Base-by-base conservation (phyloP, 2,329 filamentous ascomycete genomes). In the Monosporascus sp. region DNA sequence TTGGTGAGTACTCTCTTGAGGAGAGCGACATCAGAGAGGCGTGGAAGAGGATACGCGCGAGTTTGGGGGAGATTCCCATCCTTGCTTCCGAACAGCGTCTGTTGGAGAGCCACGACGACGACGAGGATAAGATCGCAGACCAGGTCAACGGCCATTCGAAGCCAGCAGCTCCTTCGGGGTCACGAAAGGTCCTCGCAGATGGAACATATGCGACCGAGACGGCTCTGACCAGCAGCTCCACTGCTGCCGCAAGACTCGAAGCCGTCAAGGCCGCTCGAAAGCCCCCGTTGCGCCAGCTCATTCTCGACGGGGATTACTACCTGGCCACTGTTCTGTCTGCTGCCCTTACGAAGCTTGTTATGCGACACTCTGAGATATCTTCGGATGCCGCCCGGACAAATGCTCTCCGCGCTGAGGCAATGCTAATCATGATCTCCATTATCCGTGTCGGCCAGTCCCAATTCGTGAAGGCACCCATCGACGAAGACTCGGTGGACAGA, bases 351-450 rank as follows among this genome's bases (percentile, higher is more conserved):
- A 99, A 99, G 75, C 81, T 99, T 51, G 94, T 99, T 49, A 96
- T 99, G 91, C 89, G 94, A 50, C 91, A 97, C 70, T 88, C 90
- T 2, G 92, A 97, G 68, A 92, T 97, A 55, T 97, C 93, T 1
- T 77, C 87, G 24, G 93, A 97, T 63, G 73, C 80, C 44, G 89
- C 89, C 44, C 87, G 94, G 39, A 97, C 93, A 31, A 99, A 99
- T 64, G 92, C 93, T 31, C 81, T 99, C 25, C 88, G 90, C 48
- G 94, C 94, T 3, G 94, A 99, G 72, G 94, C 94, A 45, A 99
- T 99, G 94, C 81, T 99, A 50, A 97, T 99, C 68, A 96, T 97
- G 92, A 96, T 99, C 63, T 97, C 94, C 5, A 95, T 99, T 61
- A 90, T 99, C 60, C 91, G 94, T 48, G 94, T 97, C 55, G 94